Percentiles rank a stretch among this genome's conserved stretches.
Conservation (phyloP, 2,329 filamentous ascomycete species). For the Microsporum ferrugineum region DNA sequence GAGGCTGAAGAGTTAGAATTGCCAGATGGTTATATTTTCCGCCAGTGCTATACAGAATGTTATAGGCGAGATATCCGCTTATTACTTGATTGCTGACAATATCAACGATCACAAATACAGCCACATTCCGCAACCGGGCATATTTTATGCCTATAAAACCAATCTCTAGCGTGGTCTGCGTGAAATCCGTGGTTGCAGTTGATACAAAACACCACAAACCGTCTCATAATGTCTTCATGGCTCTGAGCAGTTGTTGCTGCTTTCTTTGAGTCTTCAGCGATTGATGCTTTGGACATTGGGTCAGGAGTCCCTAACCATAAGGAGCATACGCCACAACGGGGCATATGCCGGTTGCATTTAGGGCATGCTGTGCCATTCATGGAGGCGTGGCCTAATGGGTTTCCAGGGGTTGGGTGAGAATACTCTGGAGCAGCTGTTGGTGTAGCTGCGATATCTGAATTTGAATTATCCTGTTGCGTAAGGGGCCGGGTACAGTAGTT, state of each 20-base stretch:
- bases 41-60: not conserved
- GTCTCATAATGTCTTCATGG: slow-evolving; percentile 39
- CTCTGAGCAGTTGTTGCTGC: not conserved
- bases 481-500: slow-evolving; percentile 49
- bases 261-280: slow-evolving; percentile 25
- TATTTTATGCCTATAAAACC: slow-evolving; percentile 46
- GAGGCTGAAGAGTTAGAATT: too few relatives aligned
- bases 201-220: slow-evolving; percentile 51
- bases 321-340: slow-evolving; percentile 51
- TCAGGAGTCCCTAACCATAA: slow-evolving; percentile 51
- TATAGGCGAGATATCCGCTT: not conserved
- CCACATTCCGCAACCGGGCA: slow-evolving; percentile 47
- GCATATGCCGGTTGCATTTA: slow-evolving; percentile 51
- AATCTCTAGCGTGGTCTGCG: slow-evolving; percentile 50
- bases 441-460: slow-evolving; percentile 18
- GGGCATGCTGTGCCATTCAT: slow-evolving; percentile 47
- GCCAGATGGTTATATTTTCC: not conserved
- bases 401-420: slow-evolving; percentile 25
- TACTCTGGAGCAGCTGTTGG: slow-evolving; percentile 19
- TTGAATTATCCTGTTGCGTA: slow-evolving; percentile 32
- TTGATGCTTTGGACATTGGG: slow-evolving; percentile 34
- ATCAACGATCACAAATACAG: slow-evolving; percentile 38
- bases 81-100: not conserved
- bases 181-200: slow-evolving; percentile 54
- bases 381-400: slow-evolving; percentile 25